Evolutionary conservation across 371 early-diverging fungal genomes (phyloP).

Genomic region (Mucor irregularis): DNA sequence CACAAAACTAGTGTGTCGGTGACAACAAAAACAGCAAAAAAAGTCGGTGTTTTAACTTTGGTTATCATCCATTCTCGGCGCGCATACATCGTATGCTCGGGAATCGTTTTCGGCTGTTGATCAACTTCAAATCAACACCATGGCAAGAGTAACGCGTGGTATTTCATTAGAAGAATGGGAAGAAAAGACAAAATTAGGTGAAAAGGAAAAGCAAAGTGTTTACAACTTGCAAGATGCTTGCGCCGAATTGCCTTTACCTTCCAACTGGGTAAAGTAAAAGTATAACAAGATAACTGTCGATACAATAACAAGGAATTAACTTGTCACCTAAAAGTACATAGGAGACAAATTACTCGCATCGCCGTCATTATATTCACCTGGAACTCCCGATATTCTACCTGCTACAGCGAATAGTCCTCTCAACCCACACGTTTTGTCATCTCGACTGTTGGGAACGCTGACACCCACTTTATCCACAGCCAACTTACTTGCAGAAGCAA

Average conservation of each 20-base stretch:
- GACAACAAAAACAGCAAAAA: too few species aligned
- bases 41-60: too few species aligned
- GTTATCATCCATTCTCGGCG: too few species aligned
- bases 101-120: not conserved
- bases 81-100: not conserved
- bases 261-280: constrained; percentile 36
- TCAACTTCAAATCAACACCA: constrained; percentile 1
- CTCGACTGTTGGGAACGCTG: constrained; percentile 19
- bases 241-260: constrained; percentile 68
- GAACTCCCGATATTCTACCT: not conserved
- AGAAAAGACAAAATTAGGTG: constrained; percentile 56
- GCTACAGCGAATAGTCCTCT: constrained; percentile 20
- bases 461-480: constrained; percentile 49
- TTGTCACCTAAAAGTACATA: constrained; percentile 14
- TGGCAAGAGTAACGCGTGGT: constrained; percentile 37
- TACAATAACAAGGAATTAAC: not conserved
- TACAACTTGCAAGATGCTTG: constrained; percentile 69
- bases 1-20: too few species aligned
- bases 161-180: constrained; percentile 73
- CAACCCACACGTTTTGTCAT: constrained; percentile 31
- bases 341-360: constrained; percentile 31
- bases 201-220: constrained; percentile 60
- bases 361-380: constrained; percentile 33
- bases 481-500: constrained; percentile 38
- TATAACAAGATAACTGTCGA: not conserved